A percentile compares a stretch with the other conserved stretches of the same genome.
Conservation (phyloP, 176 grass and related monocot genomes). For the Triticum timopheevii region DNA sequence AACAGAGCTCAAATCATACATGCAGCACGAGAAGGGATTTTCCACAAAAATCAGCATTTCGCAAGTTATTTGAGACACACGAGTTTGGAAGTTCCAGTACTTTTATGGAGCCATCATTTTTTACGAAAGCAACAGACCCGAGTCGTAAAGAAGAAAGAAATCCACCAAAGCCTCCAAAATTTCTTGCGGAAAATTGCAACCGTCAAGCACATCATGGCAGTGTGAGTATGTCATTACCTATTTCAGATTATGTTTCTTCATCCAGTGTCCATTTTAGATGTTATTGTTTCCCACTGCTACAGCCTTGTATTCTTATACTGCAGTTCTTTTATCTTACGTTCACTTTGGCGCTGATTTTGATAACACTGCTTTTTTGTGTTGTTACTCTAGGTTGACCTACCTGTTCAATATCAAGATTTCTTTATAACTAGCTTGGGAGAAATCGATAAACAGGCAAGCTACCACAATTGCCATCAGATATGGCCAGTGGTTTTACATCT, state of each 20-base stretch:
- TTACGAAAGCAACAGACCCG: slow-evolving; percentile 36
- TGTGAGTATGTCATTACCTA: slow-evolving; percentile 33
- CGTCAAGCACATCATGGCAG: background rate
- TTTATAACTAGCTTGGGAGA: slow-evolving; percentile 80
- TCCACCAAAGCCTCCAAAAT: slow-evolving; percentile 44
- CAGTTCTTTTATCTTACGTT: slow-evolving; percentile 31
- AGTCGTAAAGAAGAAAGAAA: slow-evolving; percentile 45
- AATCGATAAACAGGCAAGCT: slow-evolving; percentile 69
- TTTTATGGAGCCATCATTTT: slow-evolving; percentile 60
- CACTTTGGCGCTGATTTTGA: slow-evolving; percentile 34
- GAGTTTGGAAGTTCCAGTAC: slow-evolving; percentile 44
- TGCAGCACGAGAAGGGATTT: background rate
- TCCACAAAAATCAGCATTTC: slow-evolving; percentile 49
- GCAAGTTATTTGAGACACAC: slow-evolving; percentile 61
- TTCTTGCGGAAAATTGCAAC: slow-evolving; percentile 40
- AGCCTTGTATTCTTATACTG: slow-evolving; percentile 1
- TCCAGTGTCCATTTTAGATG: slow-evolving; percentile 6
- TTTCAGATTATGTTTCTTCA: slow-evolving; percentile 29
- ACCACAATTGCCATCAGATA: slow-evolving; percentile 76
- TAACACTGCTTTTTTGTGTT: slow-evolving; percentile 23
- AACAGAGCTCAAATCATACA: no score
- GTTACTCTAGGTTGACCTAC: slow-evolving; percentile 69
- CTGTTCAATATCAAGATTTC: slow-evolving; percentile 87
- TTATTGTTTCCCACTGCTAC: slow-evolving; percentile 5
- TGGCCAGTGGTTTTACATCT: slow-evolving; percentile 84